Percentiles rank a stretch among this genome's conserved stretches.
These are phyloP conservation scores for Flueggea neowawraea DNA, from an alignment of 441 rosid species.

Conservation along the genomic window DNA sequence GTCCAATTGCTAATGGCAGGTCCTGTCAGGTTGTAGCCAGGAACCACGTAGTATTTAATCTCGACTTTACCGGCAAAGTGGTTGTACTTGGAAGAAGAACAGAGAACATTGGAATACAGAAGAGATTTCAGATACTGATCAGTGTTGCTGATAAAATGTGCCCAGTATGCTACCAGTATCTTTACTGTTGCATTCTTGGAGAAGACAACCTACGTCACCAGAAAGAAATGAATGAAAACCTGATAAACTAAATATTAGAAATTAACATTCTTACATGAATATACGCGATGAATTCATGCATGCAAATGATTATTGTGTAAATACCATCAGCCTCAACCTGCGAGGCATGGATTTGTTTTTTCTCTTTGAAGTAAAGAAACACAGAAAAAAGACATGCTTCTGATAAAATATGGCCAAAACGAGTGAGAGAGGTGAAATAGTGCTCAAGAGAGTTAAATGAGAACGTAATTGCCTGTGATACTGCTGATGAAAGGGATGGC, in stretches of 20 bases:
- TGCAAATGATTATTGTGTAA: too few species aligned
- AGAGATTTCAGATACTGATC: constrained; percentile 69
- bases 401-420: background rate
- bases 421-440: background rate
- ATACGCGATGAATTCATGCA: background rate
- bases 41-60: constrained; percentile 71
- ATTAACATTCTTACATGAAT: background rate
- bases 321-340: too few species aligned
- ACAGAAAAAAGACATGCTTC: too few species aligned
- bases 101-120: constrained; percentile 70
- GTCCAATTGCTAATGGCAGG: constrained; percentile 51
- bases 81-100: constrained; percentile 61
- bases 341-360: too few species aligned
- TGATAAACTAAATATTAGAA: background rate
- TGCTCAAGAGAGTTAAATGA: background rate
- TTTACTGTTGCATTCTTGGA: constrained; percentile 80
- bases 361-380: too few species aligned
- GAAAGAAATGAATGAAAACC: background rate
- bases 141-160: constrained; percentile 66
- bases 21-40: constrained; percentile 80
- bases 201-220: constrained; percentile 53
- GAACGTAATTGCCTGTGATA: constrained; percentile 56
- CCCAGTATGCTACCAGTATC: constrained; percentile 86
- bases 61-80: constrained; percentile 68
- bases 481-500: constrained; percentile 68